A percentile compares a stretch with the other conserved stretches of the same genome.
These are phyloP conservation scores for Aphanomyces stellatus DNA, from an alignment of 352 stramenopile species.

Conservation along the genomic window DNA sequence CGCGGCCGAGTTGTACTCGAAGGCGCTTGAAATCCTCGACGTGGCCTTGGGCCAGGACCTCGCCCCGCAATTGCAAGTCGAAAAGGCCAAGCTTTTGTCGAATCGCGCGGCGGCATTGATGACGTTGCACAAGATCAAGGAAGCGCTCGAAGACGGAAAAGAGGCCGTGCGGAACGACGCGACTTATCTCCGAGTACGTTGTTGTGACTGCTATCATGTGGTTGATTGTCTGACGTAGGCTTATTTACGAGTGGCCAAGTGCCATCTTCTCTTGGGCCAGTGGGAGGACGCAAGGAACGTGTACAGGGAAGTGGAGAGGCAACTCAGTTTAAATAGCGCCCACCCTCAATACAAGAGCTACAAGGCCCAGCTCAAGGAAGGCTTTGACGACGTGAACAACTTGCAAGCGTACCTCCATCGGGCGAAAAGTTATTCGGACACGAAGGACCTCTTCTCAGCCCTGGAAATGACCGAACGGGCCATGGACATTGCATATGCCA, in stretches of 20 bases:
- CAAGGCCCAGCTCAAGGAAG: background rate
- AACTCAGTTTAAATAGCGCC: background rate
- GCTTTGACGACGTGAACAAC: slow-evolving; percentile 21
- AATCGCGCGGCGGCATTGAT: slow-evolving; percentile 72
- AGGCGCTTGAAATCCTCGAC: slow-evolving; percentile 35
- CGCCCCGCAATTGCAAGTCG: slow-evolving; percentile 32
- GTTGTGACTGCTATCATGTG: background rate
- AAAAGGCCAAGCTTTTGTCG: slow-evolving; percentile 74
- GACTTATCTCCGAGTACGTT: slow-evolving; percentile 45
- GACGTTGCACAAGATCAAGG: slow-evolving; percentile 63
- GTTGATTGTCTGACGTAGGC: slow-evolving; percentile 17
- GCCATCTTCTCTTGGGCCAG: slow-evolving; percentile 62
- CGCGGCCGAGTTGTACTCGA: background rate
- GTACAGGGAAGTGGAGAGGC: slow-evolving; percentile 33
- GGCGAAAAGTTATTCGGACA: slow-evolving; percentile 51
- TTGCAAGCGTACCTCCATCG: slow-evolving; percentile 37
- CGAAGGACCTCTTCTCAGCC: slow-evolving; percentile 36
- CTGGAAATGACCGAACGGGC: slow-evolving; percentile 42
- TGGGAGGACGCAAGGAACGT: slow-evolving; percentile 41
- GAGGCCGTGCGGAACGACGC: slow-evolving; percentile 53
- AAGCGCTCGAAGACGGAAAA: slow-evolving; percentile 61
- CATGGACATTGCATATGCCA: slow-evolving; percentile 39
- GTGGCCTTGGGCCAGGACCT: slow-evolving; percentile 27
- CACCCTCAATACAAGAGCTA: slow-evolving; percentile 17
- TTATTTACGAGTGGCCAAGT: slow-evolving; percentile 56